Evolutionary conservation across 163 green algal species (phyloP).

Genomic region (Smithsoniella earleae): DNA sequence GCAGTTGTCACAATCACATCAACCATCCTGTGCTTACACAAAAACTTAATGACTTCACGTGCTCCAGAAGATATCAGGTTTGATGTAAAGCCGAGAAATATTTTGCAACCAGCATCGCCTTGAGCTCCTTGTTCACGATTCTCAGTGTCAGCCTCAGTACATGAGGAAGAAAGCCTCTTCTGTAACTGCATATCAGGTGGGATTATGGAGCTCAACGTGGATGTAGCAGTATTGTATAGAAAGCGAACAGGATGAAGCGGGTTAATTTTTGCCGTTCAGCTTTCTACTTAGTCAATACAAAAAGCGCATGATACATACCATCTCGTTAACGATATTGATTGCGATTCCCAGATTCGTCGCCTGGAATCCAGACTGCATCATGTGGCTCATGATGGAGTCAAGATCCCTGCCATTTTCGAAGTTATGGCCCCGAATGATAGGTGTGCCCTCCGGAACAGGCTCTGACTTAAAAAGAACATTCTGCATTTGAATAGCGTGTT

Average conservation of each 20-base stretch:
- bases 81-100: constrained; percentile 94
- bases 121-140: constrained; percentile 70
- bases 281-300: no score
- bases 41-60: constrained; percentile 48
- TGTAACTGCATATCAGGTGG: no score
- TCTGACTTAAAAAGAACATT: constrained; percentile 31
- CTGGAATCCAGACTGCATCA: constrained; percentile 86
- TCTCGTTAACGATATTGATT: constrained; percentile 87
- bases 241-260: no score
- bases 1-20: constrained; percentile 93
- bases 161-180: no score
- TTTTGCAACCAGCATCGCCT: constrained; percentile 55
- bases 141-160: no score
- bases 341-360: constrained; percentile 79
- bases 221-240: no score
- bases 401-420: constrained; percentile 66
- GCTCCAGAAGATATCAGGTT: constrained; percentile 53
- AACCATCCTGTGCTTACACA: constrained; percentile 70
- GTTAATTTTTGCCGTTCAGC: no score
- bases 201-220: no score
- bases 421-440: constrained; percentile 61
- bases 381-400: constrained; percentile 69
- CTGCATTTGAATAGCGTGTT: no score
- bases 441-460: constrained; percentile 29
- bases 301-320: no score